Evolutionary conservation across 768 basidiomycete genomes (phyloP), one percentile per base, ranked within the genome.

Genomic region (Pleurotus giganteus): DNA sequence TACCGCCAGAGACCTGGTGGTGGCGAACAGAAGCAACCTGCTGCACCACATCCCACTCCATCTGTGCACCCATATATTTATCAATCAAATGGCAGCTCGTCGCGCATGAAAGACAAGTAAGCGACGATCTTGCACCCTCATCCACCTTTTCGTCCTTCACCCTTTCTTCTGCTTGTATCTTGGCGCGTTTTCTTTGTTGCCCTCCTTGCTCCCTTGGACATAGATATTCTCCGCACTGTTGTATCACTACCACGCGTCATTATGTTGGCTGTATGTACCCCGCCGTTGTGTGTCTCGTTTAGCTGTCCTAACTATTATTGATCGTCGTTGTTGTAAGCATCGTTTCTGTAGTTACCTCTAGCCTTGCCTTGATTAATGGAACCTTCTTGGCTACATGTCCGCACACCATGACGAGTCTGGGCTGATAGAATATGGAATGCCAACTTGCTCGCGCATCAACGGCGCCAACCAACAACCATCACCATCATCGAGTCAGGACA

Each of bases 1-100:
- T 87, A 86, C 58, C 77, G 85, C 8, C 71, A 74, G 3, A 76
- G 79, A 36, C 72, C 76, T 4, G 54, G 47, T n/a, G n/a, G n/a
- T 31, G 64, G 66, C 45, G 53, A 53, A 23, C 53, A 32, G 59
- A 63, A 19, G 45, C 47, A 5, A 19, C 57, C 23, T 13, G 27
- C 15, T 26, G 49, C 7, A 42, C 28, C 26, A 11, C 21, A 58
- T 57, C 47, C 53, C 61, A n/a, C 29, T 24, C 59, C 65, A 28
- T 51, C 74, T 27, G 62, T 61, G 2, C 75, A 78, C 60, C 74
- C 73, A 54, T 79, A 72, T 62, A 74, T 78, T 69, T 79, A 74
- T 57, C 75, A 77, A 49, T 69, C 76, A 34, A 78, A 75, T 58
- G 77, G 77, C 23, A 61, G 42, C 34, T 34, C 49, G 7, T 50